phyloP scores from a whole-genome alignment of 306 rosid genomes.

The Citrullus mucosospermus region DNA sequence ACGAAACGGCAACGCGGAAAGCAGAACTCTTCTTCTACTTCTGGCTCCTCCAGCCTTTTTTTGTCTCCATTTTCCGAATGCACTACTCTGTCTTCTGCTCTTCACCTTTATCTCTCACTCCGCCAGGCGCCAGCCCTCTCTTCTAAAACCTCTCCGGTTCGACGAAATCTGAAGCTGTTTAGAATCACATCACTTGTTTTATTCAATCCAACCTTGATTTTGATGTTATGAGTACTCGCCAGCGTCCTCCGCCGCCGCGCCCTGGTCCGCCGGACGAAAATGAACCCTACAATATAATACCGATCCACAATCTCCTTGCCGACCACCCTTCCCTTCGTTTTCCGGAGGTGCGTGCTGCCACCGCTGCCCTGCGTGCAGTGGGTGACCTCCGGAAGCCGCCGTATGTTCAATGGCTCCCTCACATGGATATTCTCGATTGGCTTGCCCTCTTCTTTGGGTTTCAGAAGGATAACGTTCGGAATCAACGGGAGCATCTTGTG shows the following conservation, averaged over 20 bases:
- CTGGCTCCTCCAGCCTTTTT: constrained; percentile 8
- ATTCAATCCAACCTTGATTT: neutral
- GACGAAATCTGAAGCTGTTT: neutral
- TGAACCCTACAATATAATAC: constrained; percentile 71
- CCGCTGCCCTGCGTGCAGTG: constrained; percentile 45
- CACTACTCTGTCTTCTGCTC: neutral
- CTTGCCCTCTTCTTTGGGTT: constrained; percentile 75
- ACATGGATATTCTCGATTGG: constrained; percentile 89
- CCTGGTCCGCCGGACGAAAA: constrained; percentile 18
- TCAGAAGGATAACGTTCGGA: constrained; percentile 73
- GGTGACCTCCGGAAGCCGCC: constrained; percentile 73
- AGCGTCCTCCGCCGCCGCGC: constrained; percentile 17
- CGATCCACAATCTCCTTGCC: constrained; percentile 69
- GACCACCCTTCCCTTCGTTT: constrained; percentile 86
- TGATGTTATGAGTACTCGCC: constrained; percentile 18
- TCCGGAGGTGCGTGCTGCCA: constrained; percentile 89
- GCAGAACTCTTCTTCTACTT: neutral
- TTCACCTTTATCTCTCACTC: constrained; percentile 13
- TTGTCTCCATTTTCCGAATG: neutral
- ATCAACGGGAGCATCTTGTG: constrained; percentile 90
- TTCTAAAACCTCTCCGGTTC: neutral
- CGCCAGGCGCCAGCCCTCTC: neutral
- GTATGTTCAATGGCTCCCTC: constrained; percentile 44
- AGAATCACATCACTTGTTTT: neutral
- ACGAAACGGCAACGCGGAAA: neutral